phyloP scores from a whole-genome alignment of 331 rosid genomes.

The Acacia concinna region DNA sequence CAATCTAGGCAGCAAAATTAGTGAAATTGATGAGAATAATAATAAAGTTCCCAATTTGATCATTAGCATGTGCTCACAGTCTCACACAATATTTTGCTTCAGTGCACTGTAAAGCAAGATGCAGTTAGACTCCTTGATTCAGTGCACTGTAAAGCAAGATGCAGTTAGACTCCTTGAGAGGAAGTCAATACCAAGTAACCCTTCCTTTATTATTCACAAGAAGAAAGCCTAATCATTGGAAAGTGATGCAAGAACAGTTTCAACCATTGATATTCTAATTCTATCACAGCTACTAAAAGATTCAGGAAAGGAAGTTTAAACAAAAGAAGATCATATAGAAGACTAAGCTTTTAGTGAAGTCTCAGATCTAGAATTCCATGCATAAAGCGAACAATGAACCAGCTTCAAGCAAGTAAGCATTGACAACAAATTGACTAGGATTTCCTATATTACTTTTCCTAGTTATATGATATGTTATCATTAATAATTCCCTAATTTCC shows the following conservation, averaged over 20 bases:
- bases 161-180: neutral
- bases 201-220: slow-evolving; percentile 20
- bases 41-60: slow-evolving; percentile 17
- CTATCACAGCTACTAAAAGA: slow-evolving; percentile 6
- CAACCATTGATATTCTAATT: neutral
- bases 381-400: neutral
- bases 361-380: neutral
- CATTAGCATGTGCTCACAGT: neutral
- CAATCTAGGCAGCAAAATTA: neutral
- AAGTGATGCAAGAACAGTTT: slow-evolving; percentile 16
- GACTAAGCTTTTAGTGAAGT: neutral
- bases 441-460: neutral
- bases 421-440: neutral
- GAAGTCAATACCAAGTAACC: neutral
- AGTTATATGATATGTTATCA: too few species aligned
- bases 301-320: neutral
- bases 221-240: slow-evolving; percentile 13
- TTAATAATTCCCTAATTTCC: too few species aligned
- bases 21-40: neutral
- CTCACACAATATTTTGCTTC: slow-evolving; percentile 7
- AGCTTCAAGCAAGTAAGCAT: slow-evolving; percentile 13
- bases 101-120: neutral
- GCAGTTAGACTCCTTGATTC: slow-evolving; percentile 16
- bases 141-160: neutral
- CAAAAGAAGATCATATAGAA: slow-evolving; percentile 12